phyloP scores from a whole-genome alignment of 1,284 basidiomycete species.

The Sphaerobolus stellatus region DNA sequence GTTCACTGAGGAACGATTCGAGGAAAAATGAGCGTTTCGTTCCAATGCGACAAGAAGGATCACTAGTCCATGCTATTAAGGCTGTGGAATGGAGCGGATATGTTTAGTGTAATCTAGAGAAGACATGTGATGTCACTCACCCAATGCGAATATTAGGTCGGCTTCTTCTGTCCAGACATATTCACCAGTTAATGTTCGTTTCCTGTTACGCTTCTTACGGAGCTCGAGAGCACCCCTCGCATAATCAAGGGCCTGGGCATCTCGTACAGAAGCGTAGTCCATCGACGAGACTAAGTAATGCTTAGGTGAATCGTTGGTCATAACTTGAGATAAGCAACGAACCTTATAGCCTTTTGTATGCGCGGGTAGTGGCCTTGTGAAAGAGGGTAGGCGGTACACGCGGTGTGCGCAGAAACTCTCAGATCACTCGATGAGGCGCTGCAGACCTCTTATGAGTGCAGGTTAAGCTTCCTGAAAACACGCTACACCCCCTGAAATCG shows the following conservation, averaged over 20 bases:
- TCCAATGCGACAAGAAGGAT: background rate
- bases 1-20: background rate
- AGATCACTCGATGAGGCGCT: too few species aligned
- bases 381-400: too few species aligned
- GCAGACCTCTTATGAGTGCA: too few species aligned
- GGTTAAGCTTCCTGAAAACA: too few species aligned
- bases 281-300: too few species aligned
- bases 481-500: too few species aligned
- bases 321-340: too few species aligned
- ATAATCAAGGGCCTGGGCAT: background rate
- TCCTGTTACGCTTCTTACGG: conserved; percentile 6
- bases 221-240: conserved; percentile 2
- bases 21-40: conserved; percentile 4
- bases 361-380: too few species aligned
- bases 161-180: conserved; percentile 8
- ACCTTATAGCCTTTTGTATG: too few species aligned
- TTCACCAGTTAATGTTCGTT: conserved; percentile 2
- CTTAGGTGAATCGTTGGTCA: too few species aligned
- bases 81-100: background rate
- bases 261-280: too few species aligned
- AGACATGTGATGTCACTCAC: background rate
- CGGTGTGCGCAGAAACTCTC: too few species aligned
- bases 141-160: conserved; percentile 5
- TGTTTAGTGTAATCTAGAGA: background rate
- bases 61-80: conserved; percentile 5